Percentiles rank a stretch among this genome's conserved stretches.
These are phyloP conservation scores for Gynandropsis gynandra DNA, from an alignment of 345 rosid genomes.

Conservation along the genomic window DNA sequence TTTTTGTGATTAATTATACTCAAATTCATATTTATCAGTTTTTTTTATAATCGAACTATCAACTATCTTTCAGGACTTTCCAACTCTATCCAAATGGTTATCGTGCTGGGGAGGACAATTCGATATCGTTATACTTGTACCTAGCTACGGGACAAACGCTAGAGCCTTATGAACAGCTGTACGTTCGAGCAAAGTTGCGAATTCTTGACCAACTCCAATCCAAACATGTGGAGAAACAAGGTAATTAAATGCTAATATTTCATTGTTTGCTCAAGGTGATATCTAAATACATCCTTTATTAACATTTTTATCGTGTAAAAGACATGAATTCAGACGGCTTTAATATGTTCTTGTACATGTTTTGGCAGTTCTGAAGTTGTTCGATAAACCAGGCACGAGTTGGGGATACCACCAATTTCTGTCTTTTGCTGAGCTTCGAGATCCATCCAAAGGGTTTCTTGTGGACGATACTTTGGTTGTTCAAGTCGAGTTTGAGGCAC, in stretches of 20 bases:
- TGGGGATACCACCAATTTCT: conserved; percentile 14
- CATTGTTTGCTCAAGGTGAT: too few species aligned
- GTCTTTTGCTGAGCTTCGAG: conserved; percentile 12
- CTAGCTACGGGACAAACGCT: neutral
- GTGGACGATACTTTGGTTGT: conserved; percentile 14
- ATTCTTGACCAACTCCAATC: conserved; percentile 11
- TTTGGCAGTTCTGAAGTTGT: conserved; percentile 11
- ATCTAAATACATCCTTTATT: too few species aligned
- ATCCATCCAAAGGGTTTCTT: conserved; percentile 20
- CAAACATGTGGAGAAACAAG: neutral
- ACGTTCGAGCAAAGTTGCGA: conserved; percentile 20
- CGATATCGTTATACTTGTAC: conserved; percentile 5
- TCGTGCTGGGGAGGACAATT: conserved; percentile 1
- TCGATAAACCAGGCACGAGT: neutral
- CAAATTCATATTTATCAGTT: too few species aligned
- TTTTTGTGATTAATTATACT: too few species aligned
- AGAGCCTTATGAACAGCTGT: conserved; percentile 19
- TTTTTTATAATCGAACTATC: too few species aligned
- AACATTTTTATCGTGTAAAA: too few species aligned
- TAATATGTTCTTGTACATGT: neutral
- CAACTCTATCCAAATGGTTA: conserved; percentile 13
- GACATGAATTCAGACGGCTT: too few species aligned
- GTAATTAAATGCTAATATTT: conserved; percentile 9
- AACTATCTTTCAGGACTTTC: conserved; percentile 6
- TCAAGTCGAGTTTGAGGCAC: conserved; percentile 4